phyloP scores from a whole-genome alignment of 208 protist genomes.

The Borovskyia barvae region DNA sequence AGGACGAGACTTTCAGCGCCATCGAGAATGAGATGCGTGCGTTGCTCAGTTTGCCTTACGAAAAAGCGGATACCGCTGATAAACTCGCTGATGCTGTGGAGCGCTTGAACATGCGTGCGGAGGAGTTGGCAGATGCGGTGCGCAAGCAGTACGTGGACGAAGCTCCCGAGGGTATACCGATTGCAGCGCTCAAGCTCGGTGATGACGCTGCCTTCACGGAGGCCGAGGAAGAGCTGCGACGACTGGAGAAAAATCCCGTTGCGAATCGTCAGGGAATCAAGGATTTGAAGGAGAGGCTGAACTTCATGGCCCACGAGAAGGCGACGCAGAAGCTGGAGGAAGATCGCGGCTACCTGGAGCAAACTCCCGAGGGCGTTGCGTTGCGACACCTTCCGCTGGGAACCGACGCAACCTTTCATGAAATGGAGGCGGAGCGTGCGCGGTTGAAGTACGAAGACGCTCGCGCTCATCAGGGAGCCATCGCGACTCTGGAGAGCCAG shows the following conservation, averaged over 20 bases:
- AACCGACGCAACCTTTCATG: conserved; percentile 63
- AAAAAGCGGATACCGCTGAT: conserved; percentile 36
- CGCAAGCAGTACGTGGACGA: conserved; percentile 54
- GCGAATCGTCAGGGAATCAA: conserved; percentile 61
- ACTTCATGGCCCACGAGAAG: conserved; percentile 55
- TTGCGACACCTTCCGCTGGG: conserved; percentile 60
- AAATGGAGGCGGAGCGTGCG: conserved; percentile 60
- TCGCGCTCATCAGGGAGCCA: conserved; percentile 39
- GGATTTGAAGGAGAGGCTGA: conserved; percentile 67
- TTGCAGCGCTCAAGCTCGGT: conserved; percentile 57
- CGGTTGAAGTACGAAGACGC: conserved; percentile 63
- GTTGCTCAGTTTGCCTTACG: conserved; percentile 35
- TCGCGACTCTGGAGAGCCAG: conserved; percentile 51
- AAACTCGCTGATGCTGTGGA: conserved; percentile 47
- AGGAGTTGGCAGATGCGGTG: conserved; percentile 53
- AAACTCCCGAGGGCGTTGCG: conserved; percentile 59
- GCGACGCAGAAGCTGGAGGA: conserved; percentile 44
- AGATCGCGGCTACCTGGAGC: conserved; percentile 75
- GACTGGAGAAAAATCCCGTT: conserved; percentile 59
- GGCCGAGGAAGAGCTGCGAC: conserved; percentile 51
- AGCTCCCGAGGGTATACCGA: conserved; percentile 41
- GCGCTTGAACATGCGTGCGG: conserved; percentile 54
- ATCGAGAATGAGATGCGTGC: conserved; percentile 64
- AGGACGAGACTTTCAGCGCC: conserved; percentile 51
- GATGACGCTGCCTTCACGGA: conserved; percentile 54